Percentiles rank a stretch among this genome's conserved stretches.
phyloP scores from a whole-genome alignment of 768 basidiomycete species.

The Naematelia encephala region DNA sequence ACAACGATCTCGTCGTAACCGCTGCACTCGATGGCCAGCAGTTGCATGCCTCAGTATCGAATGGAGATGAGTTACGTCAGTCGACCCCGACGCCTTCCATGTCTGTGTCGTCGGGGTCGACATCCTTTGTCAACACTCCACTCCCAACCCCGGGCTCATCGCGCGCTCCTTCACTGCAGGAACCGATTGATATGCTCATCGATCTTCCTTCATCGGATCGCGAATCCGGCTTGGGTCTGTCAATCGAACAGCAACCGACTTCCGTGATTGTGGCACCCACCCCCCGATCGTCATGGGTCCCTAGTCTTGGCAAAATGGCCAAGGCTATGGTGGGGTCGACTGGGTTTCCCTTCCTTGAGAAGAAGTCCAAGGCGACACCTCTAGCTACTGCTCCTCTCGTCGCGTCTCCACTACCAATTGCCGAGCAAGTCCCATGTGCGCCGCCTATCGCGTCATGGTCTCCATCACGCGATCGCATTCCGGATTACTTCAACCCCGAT shows the following conservation, averaged over 20 bases:
- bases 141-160: conserved; percentile 4
- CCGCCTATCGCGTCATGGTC: background rate
- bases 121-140: conserved; percentile 7
- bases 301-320: conserved; percentile 34
- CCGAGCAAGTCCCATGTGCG: background rate
- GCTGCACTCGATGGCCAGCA: background rate
- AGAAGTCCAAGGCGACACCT: background rate
- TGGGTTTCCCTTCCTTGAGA: background rate
- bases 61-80: background rate
- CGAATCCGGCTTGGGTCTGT: background rate
- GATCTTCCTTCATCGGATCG: background rate
- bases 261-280: background rate
- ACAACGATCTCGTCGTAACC: background rate
- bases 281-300: conserved; percentile 29
- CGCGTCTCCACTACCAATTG: background rate
- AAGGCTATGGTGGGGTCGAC: conserved; percentile 30
- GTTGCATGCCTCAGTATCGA: background rate
- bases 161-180: background rate
- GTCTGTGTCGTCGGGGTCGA: conserved; percentile 3
- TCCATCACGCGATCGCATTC: background rate
- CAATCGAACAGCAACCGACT: background rate
- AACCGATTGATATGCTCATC: background rate
- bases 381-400: background rate
- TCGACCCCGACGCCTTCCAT: conserved; percentile 10
- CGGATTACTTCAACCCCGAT: conserved; percentile 2